These are phyloP conservation scores for Erigeron canadensis DNA, from an alignment of 129 eudicot genomes.

Conservation along the genomic window DNA sequence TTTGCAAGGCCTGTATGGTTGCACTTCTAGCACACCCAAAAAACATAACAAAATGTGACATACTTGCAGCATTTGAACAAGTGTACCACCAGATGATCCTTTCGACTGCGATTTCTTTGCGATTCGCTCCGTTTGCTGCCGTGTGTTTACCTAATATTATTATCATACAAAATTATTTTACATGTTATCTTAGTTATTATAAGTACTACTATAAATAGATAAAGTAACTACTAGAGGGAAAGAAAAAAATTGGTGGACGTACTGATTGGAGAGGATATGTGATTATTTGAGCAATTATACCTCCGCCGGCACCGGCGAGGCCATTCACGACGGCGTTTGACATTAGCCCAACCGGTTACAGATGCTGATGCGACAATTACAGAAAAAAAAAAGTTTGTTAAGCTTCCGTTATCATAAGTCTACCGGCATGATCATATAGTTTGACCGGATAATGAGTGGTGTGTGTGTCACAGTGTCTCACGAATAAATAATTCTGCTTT, in stretches of 20 bases:
- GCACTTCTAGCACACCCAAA: background rate
- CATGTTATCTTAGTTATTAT: background rate
- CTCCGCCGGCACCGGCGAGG: constrained; percentile 97
- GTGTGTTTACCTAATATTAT: constrained; percentile 61
- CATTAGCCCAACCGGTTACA: constrained; percentile 36
- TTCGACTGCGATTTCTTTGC: constrained; percentile 42
- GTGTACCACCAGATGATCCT: constrained; percentile 50
- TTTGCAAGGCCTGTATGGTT: too few relatives aligned
- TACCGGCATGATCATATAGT: background rate
- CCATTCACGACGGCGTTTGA: constrained; percentile 89
- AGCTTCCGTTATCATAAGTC: constrained; percentile 16
- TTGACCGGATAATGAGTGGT: constrained; percentile 20
- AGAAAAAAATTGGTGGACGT: background rate
- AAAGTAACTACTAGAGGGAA: background rate
- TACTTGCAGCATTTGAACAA: constrained; percentile 78
- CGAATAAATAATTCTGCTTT: too few relatives aligned
- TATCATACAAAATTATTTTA: background rate
- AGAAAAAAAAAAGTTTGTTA: constrained; percentile 9
- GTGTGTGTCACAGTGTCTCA: too few relatives aligned
- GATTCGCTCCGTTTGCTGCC: constrained; percentile 93
- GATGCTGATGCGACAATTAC: background rate
- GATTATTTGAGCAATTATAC: constrained; percentile 83
- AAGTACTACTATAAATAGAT: background rate
- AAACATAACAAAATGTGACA: background rate
- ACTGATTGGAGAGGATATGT: constrained; percentile 98